Base-by-base conservation (phyloP, 169 alveolate genomes). In the Perkinsus olseni region DNA sequence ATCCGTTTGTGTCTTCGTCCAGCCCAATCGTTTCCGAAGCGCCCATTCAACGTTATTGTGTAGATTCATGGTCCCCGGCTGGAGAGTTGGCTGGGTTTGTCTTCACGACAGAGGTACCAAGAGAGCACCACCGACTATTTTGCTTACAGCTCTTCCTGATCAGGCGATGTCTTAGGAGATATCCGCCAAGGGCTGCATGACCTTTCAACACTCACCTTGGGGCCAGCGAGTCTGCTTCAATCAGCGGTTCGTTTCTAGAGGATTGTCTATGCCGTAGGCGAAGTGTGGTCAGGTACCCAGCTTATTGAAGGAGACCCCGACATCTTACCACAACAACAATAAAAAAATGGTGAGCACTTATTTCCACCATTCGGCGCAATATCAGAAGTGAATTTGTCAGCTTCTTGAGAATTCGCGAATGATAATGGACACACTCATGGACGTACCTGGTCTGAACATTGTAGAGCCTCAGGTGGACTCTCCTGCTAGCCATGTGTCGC, bases 161-260 rank as follows among this genome's bases (percentile, higher is more conserved):
- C 34, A 62, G 82, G 82, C 17, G 82, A 28, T 0, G 82, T 62
- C 62, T 38, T 91, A 6, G 92, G 37, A 38, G 50, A 91, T 28
- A n/a, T 91, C 39, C 93, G 74, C 24, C 37, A 51, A 21, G 93
- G 82, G 62, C 39, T 91, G 74, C 93, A 91, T 31, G 93, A 91
- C 39, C 39, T 91, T 31, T 39, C 74, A 38, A 91, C 93, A 36
- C 74, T 91, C 4, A 21, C 62, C 0, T 62, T 91, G n/a, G 93
- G 93, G 34, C 93, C 93, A 20, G 36, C 82, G 24, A 91, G 82
- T 31, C 93, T 91, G 31, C 93, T 39, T 11, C 93, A 91, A 39
- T 28, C 74, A 37, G 93, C 74, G 38, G 39, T 91, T 0, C 0
- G 82, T 62, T 8, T n/a, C n/a, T n/a, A 24, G 28, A 62, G 28